Base-by-base conservation (phyloP, 768 basidiomycete species). In the Inosperma sp. region DNA sequence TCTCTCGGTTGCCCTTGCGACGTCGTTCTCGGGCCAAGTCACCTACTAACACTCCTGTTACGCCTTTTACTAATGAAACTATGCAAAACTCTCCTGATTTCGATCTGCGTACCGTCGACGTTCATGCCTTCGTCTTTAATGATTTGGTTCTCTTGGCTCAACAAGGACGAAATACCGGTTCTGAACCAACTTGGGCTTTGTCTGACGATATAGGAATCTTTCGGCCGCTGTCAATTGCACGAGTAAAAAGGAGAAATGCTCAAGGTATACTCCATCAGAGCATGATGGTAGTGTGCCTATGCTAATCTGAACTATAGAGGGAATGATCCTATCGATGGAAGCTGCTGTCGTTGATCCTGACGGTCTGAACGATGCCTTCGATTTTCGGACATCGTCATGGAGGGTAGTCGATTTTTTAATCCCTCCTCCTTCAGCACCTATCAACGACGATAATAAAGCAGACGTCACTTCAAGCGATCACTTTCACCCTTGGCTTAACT, bases 111-210 rank as follows among this genome's bases (percentile, higher is more conserved):
- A 48, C 55, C 30, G 43, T 58, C 17, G 55, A 60, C 52, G 61
- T 71, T 14, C 69, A 69, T 54, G 69, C 62, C 31, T 72, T 75
- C 49, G 75, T 87, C 12, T 88, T 91, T 65, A 79, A 79, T 14
- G 88, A 93, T 63, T 50, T 91, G 26, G 62, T 88, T 41, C 57
- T 91, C n/a, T 62, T 90, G 23, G 76, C 80, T 14, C 67, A 67
- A 19, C 67, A 71, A n/a, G 54, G 53, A 1, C 54, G 50, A 14
- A 51, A 63, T 31, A 46, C 55, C 26, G 57, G 52, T 22, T 47
- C 55, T 19, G 57, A 60, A 22, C 41, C 61, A 14, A 54, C 55
- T 46, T 63, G 62, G 65, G 53, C 54, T 35, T 56, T 67, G 53
- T 56, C 66, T 19, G 62, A 67, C 7, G 68, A 56, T 53, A 67